phyloP scores from a whole-genome alignment of 805 yeast species.

The Ogataea zsoltii region DNA sequence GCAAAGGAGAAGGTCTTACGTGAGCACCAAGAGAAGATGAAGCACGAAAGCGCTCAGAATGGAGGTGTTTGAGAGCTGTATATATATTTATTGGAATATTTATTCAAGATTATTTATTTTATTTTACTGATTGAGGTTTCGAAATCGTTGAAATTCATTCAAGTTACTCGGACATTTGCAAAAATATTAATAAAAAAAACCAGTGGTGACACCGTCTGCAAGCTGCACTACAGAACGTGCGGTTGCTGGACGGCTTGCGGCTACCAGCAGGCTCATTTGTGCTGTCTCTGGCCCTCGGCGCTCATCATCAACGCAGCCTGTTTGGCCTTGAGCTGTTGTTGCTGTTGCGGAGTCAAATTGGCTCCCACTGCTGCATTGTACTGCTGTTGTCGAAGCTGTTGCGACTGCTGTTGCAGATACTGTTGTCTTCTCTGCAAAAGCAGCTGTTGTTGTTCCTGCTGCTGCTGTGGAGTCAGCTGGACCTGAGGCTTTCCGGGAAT shows the following conservation, averaged over 20 bases:
- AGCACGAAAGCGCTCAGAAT: background rate
- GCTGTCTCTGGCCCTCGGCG: slow-evolving; percentile 22
- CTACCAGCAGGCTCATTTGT: slow-evolving; percentile 9
- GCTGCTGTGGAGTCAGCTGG: slow-evolving; percentile 24
- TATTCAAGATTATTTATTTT: too few species aligned
- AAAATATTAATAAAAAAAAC: too few species aligned
- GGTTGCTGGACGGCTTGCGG: too few species aligned
- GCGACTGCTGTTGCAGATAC: slow-evolving; percentile 25
- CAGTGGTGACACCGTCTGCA: too few species aligned
- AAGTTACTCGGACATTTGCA: too few species aligned
- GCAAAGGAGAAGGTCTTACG: slow-evolving; percentile 20
- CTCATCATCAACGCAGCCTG: slow-evolving; percentile 28
- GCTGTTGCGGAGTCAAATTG: slow-evolving; percentile 20
- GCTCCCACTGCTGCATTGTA: slow-evolving; percentile 14
- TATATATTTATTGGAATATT: background rate
- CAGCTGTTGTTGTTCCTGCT: slow-evolving; percentile 25
- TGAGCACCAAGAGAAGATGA: slow-evolving; percentile 8
- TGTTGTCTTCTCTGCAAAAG: slow-evolving; percentile 24
- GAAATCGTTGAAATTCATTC: too few species aligned
- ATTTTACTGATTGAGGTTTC: too few species aligned
- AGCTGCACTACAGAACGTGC: too few species aligned
- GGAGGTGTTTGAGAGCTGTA: background rate
- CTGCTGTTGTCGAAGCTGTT: slow-evolving; percentile 26
- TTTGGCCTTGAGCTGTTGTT: slow-evolving; percentile 22
- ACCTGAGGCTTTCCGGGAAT: slow-evolving; percentile 21